phyloP scores from a whole-genome alignment of 352 stramenopile species.

The Phytophthora syringae region DNA sequence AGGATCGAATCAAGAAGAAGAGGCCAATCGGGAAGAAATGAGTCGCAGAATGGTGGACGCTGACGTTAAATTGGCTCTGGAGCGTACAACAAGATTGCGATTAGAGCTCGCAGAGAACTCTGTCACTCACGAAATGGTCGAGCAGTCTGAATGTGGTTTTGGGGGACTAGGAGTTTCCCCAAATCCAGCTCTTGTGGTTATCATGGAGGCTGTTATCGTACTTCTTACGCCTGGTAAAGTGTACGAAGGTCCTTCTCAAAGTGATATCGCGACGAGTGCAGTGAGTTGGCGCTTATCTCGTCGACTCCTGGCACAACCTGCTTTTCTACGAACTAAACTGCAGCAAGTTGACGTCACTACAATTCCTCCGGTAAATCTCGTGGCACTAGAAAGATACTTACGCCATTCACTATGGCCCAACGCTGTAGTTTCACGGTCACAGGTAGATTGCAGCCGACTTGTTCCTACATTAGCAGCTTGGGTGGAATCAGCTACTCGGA shows the following conservation, averaged over 20 bases:
- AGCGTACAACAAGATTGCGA: constrained; percentile 33
- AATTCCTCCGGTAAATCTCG: constrained; percentile 61
- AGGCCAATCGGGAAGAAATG: constrained; percentile 21
- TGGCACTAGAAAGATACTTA: constrained; percentile 64
- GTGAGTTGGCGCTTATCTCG: constrained; percentile 78
- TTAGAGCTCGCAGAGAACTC: constrained; percentile 25
- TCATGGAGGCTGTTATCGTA: constrained; percentile 85
- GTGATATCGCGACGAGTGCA: constrained; percentile 39
- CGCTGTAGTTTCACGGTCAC: constrained; percentile 35
- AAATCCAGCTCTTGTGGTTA: constrained; percentile 52
- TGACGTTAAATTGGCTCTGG: constrained; percentile 60
- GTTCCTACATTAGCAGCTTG: constrained; percentile 60
- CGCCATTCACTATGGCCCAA: constrained; percentile 59
- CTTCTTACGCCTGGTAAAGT: constrained; percentile 71
- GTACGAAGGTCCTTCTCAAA: constrained; percentile 61
- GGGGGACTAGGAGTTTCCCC: not conserved
- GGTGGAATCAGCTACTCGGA: constrained; percentile 45
- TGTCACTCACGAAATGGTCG: constrained; percentile 24
- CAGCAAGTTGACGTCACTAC: constrained; percentile 42
- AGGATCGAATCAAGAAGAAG: constrained; percentile 18
- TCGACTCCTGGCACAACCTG: constrained; percentile 55
- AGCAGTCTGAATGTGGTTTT: constrained; percentile 12
- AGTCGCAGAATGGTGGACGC: constrained; percentile 43
- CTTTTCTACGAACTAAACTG: constrained; percentile 61
- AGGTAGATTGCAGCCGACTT: constrained; percentile 31